Base-by-base conservation (phyloP, 1,284 basidiomycete genomes). In the Apiotrichum laibachii region DNA sequence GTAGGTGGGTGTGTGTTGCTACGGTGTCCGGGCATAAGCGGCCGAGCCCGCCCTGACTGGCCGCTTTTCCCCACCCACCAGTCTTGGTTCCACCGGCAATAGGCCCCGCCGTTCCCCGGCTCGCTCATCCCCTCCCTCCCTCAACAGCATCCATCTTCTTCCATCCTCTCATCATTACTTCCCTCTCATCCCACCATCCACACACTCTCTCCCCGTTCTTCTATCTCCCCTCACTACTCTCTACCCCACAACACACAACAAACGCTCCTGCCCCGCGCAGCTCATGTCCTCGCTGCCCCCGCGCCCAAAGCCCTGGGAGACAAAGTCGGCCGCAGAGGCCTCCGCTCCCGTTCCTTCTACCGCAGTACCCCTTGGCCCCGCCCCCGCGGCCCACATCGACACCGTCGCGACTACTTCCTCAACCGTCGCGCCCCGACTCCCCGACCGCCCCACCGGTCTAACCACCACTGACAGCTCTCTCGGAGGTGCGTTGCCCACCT, bases 251-350 rank as follows among this genome's bases (percentile, higher is more conserved):
- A 21, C 37, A 16, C 15, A 45, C 40, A 13, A 12, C 11, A 19
- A 11, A 15, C 21, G 2, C 39, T n/a, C 33, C 55, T 47, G 53
- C 53, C 46, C 21, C 21, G 56, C 37, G 50, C 57, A 48, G 44
- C 53, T 19, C 49, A 72, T 72, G 69, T 62, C 72, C 49, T 73
- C 75, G 11, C 60, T 72, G 13, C 69, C 75, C 18, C 69, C 72
- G 7, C 62, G 72, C 45, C 70, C 73, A 18, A 76, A 76, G 50
- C 75, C 75, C 42, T 75, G 73, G 73, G 73, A 75, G 64, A 64
- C 59, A 35, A 61, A 60, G 43, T 54, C 64, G 19, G 62, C 58
- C n/a, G 59, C 63, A 8, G 59, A 60, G 21, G 59, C 67, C 64
- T 26, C 60, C 26, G 67, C 71, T 40, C 66, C 71, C 43, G 68